Base-by-base conservation (phyloP, 352 stramenopile genomes). In the Achlya hypogyna region DNA sequence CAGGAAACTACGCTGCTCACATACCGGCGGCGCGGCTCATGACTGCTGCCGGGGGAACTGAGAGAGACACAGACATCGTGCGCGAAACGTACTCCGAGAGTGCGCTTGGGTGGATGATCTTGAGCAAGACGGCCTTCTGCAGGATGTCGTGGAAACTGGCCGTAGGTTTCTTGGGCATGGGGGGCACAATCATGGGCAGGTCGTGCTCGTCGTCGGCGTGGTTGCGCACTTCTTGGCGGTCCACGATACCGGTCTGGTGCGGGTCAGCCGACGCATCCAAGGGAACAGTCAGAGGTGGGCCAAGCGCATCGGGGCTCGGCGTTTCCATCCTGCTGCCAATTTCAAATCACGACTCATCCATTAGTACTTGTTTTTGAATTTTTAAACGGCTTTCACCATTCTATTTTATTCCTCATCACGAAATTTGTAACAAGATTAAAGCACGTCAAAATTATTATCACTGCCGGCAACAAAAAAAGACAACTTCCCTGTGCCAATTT, bases 101-200 rank as follows among this genome's bases (percentile, higher is more conserved):
- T 5, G 60, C 28, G 32, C 51, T 58, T 10, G 60, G 14, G 51
- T 67, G 60, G 9, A 67, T 20, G 18, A 67, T 49, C 16, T 51
- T 31, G 18, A 67, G 51, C 28, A 23, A 10, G 38, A 67, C 42
- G 10, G 60, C 60, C 10, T 49, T 49, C 38, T 67, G 29, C 16
- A 67, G 51, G 27, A 67, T 67, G 8, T 67, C 60, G 4, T 59
- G 42, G 34, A 67, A 49, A 14, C 49, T 56, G 12, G 49, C 49
- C 49, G 49, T 56, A 10, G 49, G 49, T 20, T 56, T 56, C 42
- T 49, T 49, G 42, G 42, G 42, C 42, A 49, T 22, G 2, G 10
- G 25, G 31, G 49, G 49, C 25, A 35, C 49, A 10, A 10, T 35
- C 25, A n/a, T n/a, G n/a, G n/a, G n/a, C n/a, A n/a, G n/a, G n/a